A percentile compares a stretch with the other conserved stretches of the same genome.
Evolutionary conservation across 2,329 filamentous ascomycete species (phyloP).

Genomic region (Nothopassalora personata): DNA sequence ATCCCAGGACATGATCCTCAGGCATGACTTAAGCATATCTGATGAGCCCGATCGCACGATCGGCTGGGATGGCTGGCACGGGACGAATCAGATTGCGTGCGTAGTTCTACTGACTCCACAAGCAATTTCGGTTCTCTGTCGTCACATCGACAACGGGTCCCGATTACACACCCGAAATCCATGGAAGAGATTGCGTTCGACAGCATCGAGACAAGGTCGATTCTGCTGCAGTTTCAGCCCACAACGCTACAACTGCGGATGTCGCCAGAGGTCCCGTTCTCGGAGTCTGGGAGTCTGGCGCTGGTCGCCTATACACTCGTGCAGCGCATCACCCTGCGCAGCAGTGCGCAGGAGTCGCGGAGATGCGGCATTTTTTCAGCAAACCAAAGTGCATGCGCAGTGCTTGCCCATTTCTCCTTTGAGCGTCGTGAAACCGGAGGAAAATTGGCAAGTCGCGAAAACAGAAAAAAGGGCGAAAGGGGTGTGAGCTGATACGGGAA

Average conservation of each 20-base stretch:
- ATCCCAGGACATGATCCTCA: constrained; percentile 3
- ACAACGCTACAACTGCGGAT: neutral
- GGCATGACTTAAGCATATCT: constrained; percentile 7
- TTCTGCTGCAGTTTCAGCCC: neutral
- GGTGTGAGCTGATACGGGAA: neutral
- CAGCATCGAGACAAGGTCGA: constrained; percentile 4
- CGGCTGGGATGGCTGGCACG: constrained; percentile 1
- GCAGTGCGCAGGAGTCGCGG: neutral
- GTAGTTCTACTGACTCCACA: constrained; percentile 6
- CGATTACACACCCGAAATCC: constrained; percentile 4
- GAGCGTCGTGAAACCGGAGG: constrained; percentile 7
- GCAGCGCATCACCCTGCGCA: neutral
- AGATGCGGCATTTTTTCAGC: neutral
- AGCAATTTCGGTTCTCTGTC: constrained; percentile 8
- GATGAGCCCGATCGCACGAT: constrained; percentile 7
- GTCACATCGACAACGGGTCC: constrained; percentile 5
- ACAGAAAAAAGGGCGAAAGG: neutral
- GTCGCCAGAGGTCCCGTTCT: neutral
- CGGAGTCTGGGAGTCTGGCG: neutral
- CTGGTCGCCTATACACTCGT: neutral
- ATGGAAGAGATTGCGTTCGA: constrained; percentile 2
- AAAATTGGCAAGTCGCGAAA: neutral
- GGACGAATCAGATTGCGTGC: neutral
- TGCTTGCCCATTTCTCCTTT: neutral
- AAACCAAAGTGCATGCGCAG: neutral